Base-by-base conservation (phyloP, 805 yeast genomes). In the Danielia oregonensis region DNA sequence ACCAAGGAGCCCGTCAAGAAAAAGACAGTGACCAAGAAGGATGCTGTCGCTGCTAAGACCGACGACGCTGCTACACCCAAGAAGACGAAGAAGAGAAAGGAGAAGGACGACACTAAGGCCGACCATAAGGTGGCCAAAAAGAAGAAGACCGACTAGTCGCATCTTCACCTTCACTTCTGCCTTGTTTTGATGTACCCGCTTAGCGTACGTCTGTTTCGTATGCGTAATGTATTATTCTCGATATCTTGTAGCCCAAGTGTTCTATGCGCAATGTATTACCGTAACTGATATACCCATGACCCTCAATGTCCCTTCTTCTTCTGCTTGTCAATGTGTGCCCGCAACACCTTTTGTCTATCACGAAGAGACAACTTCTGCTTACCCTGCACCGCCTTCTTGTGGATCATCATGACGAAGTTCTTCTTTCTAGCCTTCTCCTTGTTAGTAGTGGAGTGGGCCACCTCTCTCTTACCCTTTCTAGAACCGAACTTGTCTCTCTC, bases 401-500 rank as follows among this genome's bases (percentile, higher is more conserved):
- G 99, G 49, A 93, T 86, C 91, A 86, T 86, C 99, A 93, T 93
- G 57, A 93, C 91, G 57, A 88, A 93, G 65, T 93, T 93, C 96
- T 93, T 93, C 87, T 87, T 87, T 62, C 97, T 77, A 16, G 88
- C 94, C 77, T 93, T 93, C 65, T 94, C 97, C 63, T 79, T 79
- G 61, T 93, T 93, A 2, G 99, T 93, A 8, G 97, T 89, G 18
- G 95, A 86, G 57, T 83, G 97, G 12, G 76, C 71, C 36, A 74
- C 74, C 16, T 79, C 82, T 54, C 80, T 68, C 62, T 81, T 82
- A 53, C 95, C 95, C 67, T 78, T 85, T 57, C 81, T 78, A 13
- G 95, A 84, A 17, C 97, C 96, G 52, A 80, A 91, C 60, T 82
- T 83, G 37, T 85, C 95, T 56, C 97, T 77, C 39, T 80, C 98